Evolutionary conservation across 2,329 filamentous ascomycete species (phyloP), one percentile per base, ranked within the genome.

Genomic region (Aspergillus hiratsukae): DNA sequence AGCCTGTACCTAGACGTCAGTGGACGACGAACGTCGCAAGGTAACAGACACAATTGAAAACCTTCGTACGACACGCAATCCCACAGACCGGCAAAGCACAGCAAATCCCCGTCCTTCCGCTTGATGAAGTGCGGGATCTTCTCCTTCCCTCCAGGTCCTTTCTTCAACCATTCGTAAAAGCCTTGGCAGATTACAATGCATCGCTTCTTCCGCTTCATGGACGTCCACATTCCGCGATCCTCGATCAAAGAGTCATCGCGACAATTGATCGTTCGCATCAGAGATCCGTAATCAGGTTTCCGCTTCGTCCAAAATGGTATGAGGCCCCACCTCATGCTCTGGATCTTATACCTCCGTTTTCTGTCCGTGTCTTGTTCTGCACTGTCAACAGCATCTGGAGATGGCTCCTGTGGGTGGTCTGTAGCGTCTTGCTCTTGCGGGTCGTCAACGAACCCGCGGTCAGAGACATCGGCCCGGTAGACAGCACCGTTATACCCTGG

Each of bases 121-220:
- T 87, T 92, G 23, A 91, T 83, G 66, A 86, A 97, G 72, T 97
- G 86, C 10, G 94, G 93, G 1, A 93, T 77, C 75, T 90, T 95
- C 53, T 94, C 88, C 64, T 89, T 92, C 6, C 84, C 82, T 1
- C 81, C 81, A 66, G 80, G 53, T 66, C 83, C 87, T 66, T 87
- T 90, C 73, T 93, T 93, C 58, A 95, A 78, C 94, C 94, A 97
- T 74, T 99, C 94, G 68, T 91, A 99, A 74, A 97, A 99, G 1
- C 94, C 94, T 73, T 97, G 88, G 9, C 90, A 91, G 5, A 96
- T 70, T 9, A 97, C 85, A 23, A 97, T 80, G 71, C 94, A 97
- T 29, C 94, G 82, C 75, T 97, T 96, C 64, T 83, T 84, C 59
- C 87, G 85, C 76, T 97, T 97, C 89, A 97, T 95, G 1, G 83